Base-by-base conservation (phyloP, 345 rosid genomes). In the Acer campestre region DNA sequence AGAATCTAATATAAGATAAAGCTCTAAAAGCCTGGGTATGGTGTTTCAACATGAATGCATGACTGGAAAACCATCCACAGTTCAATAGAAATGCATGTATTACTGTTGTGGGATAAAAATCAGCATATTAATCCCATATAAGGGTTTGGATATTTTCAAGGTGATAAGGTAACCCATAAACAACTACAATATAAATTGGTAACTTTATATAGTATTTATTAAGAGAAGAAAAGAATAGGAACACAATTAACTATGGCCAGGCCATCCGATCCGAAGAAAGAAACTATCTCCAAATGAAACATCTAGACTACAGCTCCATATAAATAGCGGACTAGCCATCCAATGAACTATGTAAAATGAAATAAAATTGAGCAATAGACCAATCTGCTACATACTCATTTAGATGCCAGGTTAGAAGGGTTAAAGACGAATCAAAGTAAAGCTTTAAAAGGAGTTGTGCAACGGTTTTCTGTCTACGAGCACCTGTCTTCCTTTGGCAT, bases 1-100 rank as follows among this genome's bases (percentile, higher is more conserved):
- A 61, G 31, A 64, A 70, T 71, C 14, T 42, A 66, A 8, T 53
- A 49, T 58, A 48, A 79, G 71, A 68, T 8, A 42, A 25, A 65
- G 61, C 59, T 66, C 16, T 12, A 53, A 16, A 10, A 20, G 67
- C 13, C 7, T 67, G 18, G 10, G 55, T 65, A 40, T 77, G 16
- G 35, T 44, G 74, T 18, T 62, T 17, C 68, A 49, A 46, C 29
- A 63, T 73, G 76, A 73, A 46, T 44, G 16, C 7, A 42, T 6
- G 25, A 73, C 40, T 29, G 6, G 6, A 25, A 25, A 25, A 62
- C 44, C 11, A 13, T 65, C 46, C 42, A 65, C 11, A 65, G 42
- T 65, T 31, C 42, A 13, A 29, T 31, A 6, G n/a, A 25, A 22
- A 35, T 22, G 42, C 20, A 20, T 38, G 31, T 53, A 53, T 42